Evolutionary conservation across 208 protist species (phyloP), one percentile per base, ranked within the genome.

Genomic region (Wallacemonas sp.): DNA sequence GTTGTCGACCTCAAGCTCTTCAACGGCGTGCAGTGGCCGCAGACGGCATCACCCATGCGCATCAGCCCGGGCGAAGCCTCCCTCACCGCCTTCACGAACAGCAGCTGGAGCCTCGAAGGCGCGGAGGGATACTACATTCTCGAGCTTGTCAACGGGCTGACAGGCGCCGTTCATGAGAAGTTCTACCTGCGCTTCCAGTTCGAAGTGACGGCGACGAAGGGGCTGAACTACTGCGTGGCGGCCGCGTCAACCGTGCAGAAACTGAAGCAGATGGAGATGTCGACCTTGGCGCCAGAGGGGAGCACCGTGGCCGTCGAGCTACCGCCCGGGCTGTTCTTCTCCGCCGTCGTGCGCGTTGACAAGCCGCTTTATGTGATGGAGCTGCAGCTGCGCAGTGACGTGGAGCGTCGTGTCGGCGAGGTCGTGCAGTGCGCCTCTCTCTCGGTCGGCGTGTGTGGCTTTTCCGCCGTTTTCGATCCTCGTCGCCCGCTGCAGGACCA

Each of bases 361-460:
- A 60, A 56, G 1, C 57, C 46, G 44, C 67, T 49, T 32, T 55
- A 70, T 32, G 62, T 74, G 8, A 54, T 92, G 17, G 72, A 90
- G 61, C 67, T 90, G 23, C 29, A 75, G 9, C 29, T 88, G 47
- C 64, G 78, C 23, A 72, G 84, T 61, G 74, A 77, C 33, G 65
- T 94, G 2, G 83, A 91, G 71, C 67, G 82, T 0, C 58, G 32
- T 6, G 54, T 62, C 21, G 47, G 46, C 19, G 72, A 76, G 48
- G 67, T 69, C 39, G 80, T 55, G 56, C 52, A 68, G 36, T 68
- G 43, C 34, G 58, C 72, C 52, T 85, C 82, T 33, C 65, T 92
- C 5, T 76, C 82, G 11, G 79, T 95, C 33, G 86, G 75, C n/a
- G 78, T 95, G 24, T 81, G 82, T 41, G 90, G 90, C 17, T 95